Base-by-base conservation (phyloP, 345 rosid species). In the Eucalyptus shirleyi region DNA sequence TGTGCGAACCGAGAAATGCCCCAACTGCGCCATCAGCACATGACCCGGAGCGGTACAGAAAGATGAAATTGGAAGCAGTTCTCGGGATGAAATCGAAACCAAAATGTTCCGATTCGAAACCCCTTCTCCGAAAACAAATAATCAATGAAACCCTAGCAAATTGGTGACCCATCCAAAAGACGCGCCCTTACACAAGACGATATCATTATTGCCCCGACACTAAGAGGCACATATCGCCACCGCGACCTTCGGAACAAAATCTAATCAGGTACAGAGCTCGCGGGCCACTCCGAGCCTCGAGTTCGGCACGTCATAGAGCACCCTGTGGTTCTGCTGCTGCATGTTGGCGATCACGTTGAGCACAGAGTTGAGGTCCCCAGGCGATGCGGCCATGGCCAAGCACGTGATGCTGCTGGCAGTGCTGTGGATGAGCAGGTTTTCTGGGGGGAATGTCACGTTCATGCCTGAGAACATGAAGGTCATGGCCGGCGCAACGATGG, bases 311-410 rank as follows among this genome's bases (percentile, higher is more conserved):
- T 92, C 93, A 49, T 89, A 86, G 60, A 92, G 90, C 49, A 92
- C 85, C 90, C 93, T 49, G 88, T 91, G 92, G 89, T 92, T 92
- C 90, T 92, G 93, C 85, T 91, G 93, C 90, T 92, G 93, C 92
- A 92, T 89, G 91, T 51, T 92, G 87, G 93, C 93, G 24, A 92
- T 92, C 89, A 92, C 91, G 77, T 90, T 92, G 86, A 92, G 88
- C 88, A 92, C 91, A 7, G 93, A 92, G 89, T 91, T 92, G 81
- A 89, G 85, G 87, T 90, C 89, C 59, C 86, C 88, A 8, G 92
- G 91, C 21, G 92, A 62, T 28, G 89, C 92, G 30, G 92, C 92
- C 92, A 91, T 89, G 21, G 92, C 91, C 87, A 91, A 87, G 90
- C 93, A 92, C 49, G 91, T 60, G n/a, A 65, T 56, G 89, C 88